phyloP scores from a whole-genome alignment of 2,329 filamentous ascomycete genomes.

The Penicillium sp. region DNA sequence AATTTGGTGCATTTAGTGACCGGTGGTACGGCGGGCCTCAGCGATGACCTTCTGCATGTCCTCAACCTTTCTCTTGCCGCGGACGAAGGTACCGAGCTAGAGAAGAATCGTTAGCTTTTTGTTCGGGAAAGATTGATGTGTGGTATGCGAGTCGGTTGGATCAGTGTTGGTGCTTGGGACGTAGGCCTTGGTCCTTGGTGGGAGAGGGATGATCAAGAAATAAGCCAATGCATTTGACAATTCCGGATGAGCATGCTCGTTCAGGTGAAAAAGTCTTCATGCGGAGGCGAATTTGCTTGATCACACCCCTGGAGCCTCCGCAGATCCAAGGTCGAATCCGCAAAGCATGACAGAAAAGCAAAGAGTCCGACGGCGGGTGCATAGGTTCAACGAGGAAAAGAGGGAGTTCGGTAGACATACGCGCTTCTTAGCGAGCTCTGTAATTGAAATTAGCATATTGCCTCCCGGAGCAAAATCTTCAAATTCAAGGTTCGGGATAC shows the following conservation, averaged over 20 bases:
- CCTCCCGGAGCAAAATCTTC: neutral
- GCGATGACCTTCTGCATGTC: constrained; percentile 98
- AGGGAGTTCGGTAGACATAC: constrained; percentile 60
- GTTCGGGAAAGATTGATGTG: neutral
- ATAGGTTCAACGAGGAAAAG: neutral
- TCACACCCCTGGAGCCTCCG: neutral
- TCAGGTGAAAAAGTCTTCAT: neutral
- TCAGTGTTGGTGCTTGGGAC: neutral
- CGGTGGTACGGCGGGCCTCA: constrained; percentile 79
- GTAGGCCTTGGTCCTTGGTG: neutral
- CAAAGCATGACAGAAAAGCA: neutral
- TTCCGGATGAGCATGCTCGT: neutral
- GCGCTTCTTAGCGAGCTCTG: constrained; percentile 95
- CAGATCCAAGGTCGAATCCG: neutral
- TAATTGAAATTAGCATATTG: neutral
- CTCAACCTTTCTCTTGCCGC: constrained; percentile 99
- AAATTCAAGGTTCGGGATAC: neutral
- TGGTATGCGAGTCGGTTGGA: constrained; percentile 4
- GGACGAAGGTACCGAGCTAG: constrained; percentile 96
- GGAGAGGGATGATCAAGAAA: neutral
- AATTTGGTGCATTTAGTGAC: constrained; percentile 62
- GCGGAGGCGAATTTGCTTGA: neutral
- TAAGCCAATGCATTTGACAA: neutral
- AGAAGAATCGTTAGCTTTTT: constrained; percentile 29
- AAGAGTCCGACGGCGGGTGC: neutral